These are phyloP conservation scores for Syzygium jambos DNA, from an alignment of 345 rosid species.

Conservation along the genomic window DNA sequence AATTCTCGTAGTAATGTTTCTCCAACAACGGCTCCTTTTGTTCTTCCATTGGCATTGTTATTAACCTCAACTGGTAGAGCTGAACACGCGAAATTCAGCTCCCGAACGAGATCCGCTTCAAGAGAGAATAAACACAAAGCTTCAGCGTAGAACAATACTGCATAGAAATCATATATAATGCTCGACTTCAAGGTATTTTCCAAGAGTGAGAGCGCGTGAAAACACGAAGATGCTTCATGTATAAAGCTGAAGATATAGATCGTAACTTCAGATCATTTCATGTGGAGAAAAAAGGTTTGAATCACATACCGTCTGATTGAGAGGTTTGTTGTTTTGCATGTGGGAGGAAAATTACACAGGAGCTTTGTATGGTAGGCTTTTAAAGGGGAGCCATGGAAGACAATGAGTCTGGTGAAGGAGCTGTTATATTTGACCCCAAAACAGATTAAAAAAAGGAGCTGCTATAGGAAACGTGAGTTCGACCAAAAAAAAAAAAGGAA, in stretches of 20 bases:
- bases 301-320: not conserved
- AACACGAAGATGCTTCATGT: not conserved
- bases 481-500: too few relatives aligned
- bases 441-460: not conserved
- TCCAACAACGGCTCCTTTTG: constrained; percentile 40
- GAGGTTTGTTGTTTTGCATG: not conserved
- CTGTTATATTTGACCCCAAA: not conserved
- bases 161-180: not conserved
- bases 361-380: not conserved
- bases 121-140: not conserved
- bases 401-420: not conserved
- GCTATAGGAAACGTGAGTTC: not conserved
- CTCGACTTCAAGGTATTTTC: not conserved
- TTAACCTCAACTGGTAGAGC: not conserved
- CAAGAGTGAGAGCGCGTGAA: not conserved
- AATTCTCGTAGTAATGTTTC: constrained; percentile 47
- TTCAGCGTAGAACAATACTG: not conserved
- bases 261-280: not conserved
- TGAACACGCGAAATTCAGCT: not conserved
- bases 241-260: not conserved
- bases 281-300: not conserved
- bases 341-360: not conserved
- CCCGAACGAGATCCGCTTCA: not conserved
- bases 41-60: not conserved
- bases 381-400: not conserved